Conservation (phyloP, 306 rosid genomes). For the Fagus sylvatica region DNA sequence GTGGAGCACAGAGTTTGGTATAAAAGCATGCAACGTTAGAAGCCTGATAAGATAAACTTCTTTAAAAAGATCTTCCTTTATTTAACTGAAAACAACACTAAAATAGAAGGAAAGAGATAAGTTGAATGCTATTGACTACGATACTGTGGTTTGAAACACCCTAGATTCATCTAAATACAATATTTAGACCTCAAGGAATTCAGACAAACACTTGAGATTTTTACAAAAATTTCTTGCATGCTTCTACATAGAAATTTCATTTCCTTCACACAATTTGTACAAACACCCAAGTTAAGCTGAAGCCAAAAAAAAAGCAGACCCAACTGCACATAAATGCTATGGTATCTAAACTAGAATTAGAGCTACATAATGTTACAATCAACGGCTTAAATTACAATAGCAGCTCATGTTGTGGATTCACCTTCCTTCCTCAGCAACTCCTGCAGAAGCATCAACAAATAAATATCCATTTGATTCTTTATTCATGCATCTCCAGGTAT, state of each 20-base stretch:
- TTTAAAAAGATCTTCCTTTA: too few species aligned
- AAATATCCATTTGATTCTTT: constrained; percentile 21
- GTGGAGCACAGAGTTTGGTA: too few species aligned
- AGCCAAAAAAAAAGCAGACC: not conserved
- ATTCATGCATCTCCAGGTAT: constrained; percentile 9
- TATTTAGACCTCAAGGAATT: not conserved
- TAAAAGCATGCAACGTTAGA: too few species aligned
- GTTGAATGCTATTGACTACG: too few species aligned
- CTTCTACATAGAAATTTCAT: constrained; percentile 2
- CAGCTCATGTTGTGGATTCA: constrained; percentile 27
- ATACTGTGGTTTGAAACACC: not conserved
- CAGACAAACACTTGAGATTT: not conserved
- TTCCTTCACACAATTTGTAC: constrained; percentile 11
- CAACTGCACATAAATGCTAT: not conserved
- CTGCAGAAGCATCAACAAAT: constrained; percentile 26
- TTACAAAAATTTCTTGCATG: constrained; percentile 14
- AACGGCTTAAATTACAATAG: not conserved
- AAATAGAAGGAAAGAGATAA: too few species aligned
- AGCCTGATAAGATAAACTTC: too few species aligned
- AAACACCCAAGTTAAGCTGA: not conserved
- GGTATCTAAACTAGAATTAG: not conserved
- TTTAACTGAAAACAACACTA: too few species aligned
- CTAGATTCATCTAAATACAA: not conserved
- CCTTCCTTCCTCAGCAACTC: constrained; percentile 42
- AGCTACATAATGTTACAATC: constrained; percentile 18